Conservation (phyloP, 306 rosid genomes). For the Rosa multiflora region DNA sequence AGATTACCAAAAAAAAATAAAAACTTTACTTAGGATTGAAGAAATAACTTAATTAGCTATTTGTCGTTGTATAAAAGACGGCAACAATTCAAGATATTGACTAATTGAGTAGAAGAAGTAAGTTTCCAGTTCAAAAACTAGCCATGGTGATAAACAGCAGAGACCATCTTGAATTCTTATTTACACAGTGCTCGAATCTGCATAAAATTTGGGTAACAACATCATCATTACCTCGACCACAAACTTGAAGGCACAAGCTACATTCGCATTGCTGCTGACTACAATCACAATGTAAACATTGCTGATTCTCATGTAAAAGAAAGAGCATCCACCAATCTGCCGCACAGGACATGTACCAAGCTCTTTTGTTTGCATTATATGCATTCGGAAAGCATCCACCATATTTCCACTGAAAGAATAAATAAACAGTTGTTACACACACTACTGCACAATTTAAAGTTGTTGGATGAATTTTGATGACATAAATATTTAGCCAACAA, state of each 20-base stretch:
- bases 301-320: constrained; percentile 97
- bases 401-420: constrained; percentile 76
- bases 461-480: not conserved
- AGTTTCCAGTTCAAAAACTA: not conserved
- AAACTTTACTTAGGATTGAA: not conserved
- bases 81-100: not conserved
- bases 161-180: not conserved
- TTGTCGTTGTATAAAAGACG: not conserved
- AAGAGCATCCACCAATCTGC: constrained; percentile 96
- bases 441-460: not conserved
- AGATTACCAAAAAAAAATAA: not conserved
- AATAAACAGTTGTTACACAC: constrained; percentile 10
- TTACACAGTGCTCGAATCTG: constrained; percentile 1
- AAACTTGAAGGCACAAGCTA: constrained; percentile 97
- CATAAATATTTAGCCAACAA: constrained; percentile 10
- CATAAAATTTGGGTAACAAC: constrained; percentile 10
- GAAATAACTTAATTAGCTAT: not conserved
- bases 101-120: not conserved
- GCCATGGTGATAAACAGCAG: not conserved
- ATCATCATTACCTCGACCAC: constrained; percentile 78
- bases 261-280: constrained; percentile 98
- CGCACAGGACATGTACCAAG: constrained; percentile 99
- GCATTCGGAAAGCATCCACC: constrained; percentile 96
- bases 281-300: constrained; percentile 94
- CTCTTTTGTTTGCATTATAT: constrained; percentile 96